Base-by-base conservation (phyloP, 768 basidiomycete genomes). In the Cyathus striatus region DNA sequence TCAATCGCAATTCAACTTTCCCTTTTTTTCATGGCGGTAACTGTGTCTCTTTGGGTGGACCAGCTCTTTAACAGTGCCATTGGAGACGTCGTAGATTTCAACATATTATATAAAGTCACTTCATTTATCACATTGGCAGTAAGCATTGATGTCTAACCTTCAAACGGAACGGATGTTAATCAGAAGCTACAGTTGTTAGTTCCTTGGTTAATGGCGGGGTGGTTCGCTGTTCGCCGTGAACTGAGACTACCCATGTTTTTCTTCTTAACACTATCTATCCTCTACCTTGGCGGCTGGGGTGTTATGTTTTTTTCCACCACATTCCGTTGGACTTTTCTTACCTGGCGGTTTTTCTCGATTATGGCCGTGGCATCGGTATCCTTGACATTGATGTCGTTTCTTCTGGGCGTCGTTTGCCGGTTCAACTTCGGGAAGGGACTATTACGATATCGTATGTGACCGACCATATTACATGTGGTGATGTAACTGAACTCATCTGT, bases 371-470 rank as follows among this genome's bases (percentile, higher is more conserved):
- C 73, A 2, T 83, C 86, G 0, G 78, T 81, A 10, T 52, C 73
- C 41, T 67, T 90, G 36, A 75, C 78, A 1, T 44, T 81, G 13
- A 38, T 69, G 20, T 70, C 79, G 0, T 69, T 86, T 50, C 49
- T 81, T 42, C 56, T 90, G 37, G 88, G 84, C 2, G 51, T 87
- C 25, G 49, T 81, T 47, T 89, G 86, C 57, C 73, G 80, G 25
- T 57, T 77, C 53, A 89, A 90, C 65, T 90, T 90, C 52, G 84
- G 82, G 44, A 86, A 84, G 59, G 87, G 87, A 18, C 65, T 90
- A 45, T 62, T 72, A 44, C 73, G 72, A 17, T 81, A 83, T 58
- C 64, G 86, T 89, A 49, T 64, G 85, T 65, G 6, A 40, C 40
- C 21, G 9, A n/a, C 23, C 17, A 23, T 30, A 16, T 37, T n/a